Percentiles rank a stretch among this genome's conserved stretches.
These are phyloP conservation scores for Micractinium conductrix DNA, from an alignment of 139 green algal species.

Conservation along the genomic window DNA sequence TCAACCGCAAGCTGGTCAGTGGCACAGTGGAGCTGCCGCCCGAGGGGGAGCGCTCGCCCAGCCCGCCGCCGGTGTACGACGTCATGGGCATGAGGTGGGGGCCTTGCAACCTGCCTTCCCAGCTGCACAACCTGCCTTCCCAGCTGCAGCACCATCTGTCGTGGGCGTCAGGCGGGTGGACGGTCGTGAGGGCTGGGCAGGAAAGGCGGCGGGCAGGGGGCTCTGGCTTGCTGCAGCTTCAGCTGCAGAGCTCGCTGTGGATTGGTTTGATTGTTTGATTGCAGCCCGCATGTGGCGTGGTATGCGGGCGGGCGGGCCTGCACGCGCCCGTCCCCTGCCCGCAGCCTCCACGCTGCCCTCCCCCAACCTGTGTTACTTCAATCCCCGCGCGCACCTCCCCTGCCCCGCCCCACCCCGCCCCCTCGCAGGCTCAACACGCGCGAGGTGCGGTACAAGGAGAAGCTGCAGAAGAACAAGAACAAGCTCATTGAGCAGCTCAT, in stretches of 20 bases:
- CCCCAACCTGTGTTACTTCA: neutral
- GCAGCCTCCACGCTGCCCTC: too few relatives aligned
- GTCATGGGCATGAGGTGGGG: conserved; percentile 72
- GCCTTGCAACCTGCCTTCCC: neutral
- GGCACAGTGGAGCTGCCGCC: conserved; percentile 62
- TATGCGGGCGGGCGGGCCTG: too few relatives aligned
- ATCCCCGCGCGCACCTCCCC: neutral
- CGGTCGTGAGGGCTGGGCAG: too few relatives aligned
- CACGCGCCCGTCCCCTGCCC: too few relatives aligned
- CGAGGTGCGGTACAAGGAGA: conserved; percentile 67
- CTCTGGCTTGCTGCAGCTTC: too few relatives aligned
- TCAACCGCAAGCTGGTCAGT: conserved; percentile 55
- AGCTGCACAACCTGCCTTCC: neutral
- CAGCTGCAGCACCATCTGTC: neutral
- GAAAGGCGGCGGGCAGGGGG: too few relatives aligned
- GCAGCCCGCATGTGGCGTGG: neutral
- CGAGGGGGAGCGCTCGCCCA: conserved; percentile 89
- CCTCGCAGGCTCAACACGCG: conserved; percentile 14
- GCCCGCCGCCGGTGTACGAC: conserved; percentile 95
- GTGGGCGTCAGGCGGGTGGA: too few relatives aligned
- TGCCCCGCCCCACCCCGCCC: too few relatives aligned
- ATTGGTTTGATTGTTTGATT: neutral
- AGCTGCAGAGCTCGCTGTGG: too few relatives aligned
- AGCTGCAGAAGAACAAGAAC: conserved; percentile 70
- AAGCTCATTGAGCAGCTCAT: conserved; percentile 94